A percentile compares a stretch with the other conserved stretches of the same genome.
Conservation (phyloP, 331 rosid genomes). For the Stylosanthes scabra region DNA sequence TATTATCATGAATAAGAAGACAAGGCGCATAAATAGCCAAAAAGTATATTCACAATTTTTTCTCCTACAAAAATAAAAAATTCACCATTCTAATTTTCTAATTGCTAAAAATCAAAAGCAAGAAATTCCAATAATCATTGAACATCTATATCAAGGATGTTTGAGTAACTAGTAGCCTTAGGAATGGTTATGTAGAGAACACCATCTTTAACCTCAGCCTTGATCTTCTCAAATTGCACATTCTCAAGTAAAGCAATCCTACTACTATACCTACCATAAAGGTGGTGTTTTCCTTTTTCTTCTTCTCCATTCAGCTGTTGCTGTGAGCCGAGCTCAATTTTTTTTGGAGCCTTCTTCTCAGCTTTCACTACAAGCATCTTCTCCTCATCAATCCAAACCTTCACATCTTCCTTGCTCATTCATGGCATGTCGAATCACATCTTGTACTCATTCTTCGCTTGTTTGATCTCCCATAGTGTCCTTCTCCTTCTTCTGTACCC, state of each 20-base stretch:
- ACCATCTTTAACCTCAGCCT: conserved; percentile 88
- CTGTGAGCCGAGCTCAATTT: background rate
- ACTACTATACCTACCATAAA: conserved; percentile 69
- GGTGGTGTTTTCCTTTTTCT: background rate
- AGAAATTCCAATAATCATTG: conserved; percentile 33
- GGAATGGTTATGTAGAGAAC: conserved; percentile 77
- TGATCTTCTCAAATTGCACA: conserved; percentile 71
- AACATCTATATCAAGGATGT: conserved; percentile 62
- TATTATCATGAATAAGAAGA: no score
- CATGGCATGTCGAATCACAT: conserved; percentile 97
- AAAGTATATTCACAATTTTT: background rate
- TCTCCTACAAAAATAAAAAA: background rate
- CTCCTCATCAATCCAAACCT: conserved; percentile 79
- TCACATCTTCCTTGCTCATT: conserved; percentile 81
- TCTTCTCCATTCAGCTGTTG: background rate
- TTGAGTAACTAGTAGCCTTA: conserved; percentile 44
- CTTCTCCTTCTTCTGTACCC: conserved; percentile 71
- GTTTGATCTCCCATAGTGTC: conserved; percentile 89
- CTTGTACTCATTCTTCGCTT: conserved; percentile 71
- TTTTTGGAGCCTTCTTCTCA: conserved; percentile 50
- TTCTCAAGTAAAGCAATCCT: conserved; percentile 83
- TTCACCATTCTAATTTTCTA: background rate
- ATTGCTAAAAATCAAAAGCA: background rate
- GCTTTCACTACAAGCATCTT: conserved; percentile 85
- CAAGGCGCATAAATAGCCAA: background rate